Conservation (phyloP, 116 monocot species). For the Phalaenopsis hybrid region DNA sequence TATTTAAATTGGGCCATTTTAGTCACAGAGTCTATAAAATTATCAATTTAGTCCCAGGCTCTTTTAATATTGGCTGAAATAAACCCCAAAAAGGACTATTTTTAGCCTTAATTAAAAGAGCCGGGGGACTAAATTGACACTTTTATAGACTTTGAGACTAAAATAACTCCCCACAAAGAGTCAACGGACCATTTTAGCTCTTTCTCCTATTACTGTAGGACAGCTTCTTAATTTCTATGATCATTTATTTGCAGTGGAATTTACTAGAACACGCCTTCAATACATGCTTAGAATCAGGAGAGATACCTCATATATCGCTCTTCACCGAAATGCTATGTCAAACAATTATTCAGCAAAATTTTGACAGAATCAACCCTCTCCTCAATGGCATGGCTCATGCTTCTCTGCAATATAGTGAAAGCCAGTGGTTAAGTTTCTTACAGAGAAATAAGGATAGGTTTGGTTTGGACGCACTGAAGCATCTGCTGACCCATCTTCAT, state of each 20-base stretch:
- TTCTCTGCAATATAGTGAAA: conserved; percentile 60
- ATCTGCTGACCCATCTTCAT: conserved; percentile 37
- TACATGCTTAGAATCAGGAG: conserved; percentile 54
- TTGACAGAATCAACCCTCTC: conserved; percentile 40
- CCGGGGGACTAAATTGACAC: too few species aligned
- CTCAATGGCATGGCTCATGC: conserved; percentile 80
- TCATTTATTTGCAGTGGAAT: conserved; percentile 50
- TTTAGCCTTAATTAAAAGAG: too few species aligned
- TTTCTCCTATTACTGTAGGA: background rate
- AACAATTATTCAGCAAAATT: conserved; percentile 32
- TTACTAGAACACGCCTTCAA: conserved; percentile 93
- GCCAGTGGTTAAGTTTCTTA: conserved; percentile 58
- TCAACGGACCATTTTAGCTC: too few species aligned
- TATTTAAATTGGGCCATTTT: too few species aligned
- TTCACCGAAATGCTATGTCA: conserved; percentile 75
- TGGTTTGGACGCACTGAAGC: conserved; percentile 23
- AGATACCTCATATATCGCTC: conserved; percentile 53
- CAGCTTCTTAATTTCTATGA: background rate
- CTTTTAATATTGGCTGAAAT: too few species aligned
- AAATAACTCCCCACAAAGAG: too few species aligned
- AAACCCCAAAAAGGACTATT: too few species aligned
- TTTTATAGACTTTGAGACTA: too few species aligned
- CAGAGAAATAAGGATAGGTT: conserved; percentile 37
- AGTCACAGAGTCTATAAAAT: too few species aligned
- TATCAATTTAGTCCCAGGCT: too few species aligned